Conservation (phyloP, 805 yeast genomes). For the Debaryomyces maramus region DNA sequence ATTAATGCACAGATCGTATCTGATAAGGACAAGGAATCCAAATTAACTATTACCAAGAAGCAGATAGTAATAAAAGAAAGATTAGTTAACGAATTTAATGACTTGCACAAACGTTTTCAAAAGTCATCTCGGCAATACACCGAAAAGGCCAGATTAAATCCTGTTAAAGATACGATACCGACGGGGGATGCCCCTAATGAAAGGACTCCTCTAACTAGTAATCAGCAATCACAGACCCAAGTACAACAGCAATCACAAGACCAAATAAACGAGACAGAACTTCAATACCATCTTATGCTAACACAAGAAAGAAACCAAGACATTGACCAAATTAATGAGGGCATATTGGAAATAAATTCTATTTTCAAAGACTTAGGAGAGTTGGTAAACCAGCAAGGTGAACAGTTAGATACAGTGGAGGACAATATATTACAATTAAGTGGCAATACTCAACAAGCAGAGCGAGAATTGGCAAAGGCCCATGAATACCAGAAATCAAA, state of each 20-base stretch:
- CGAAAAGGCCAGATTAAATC: constrained; percentile 42
- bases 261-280: constrained; percentile 45
- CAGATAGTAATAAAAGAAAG: constrained; percentile 51
- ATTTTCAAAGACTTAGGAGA: constrained; percentile 80
- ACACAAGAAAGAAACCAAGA: constrained; percentile 75
- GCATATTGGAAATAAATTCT: constrained; percentile 81
- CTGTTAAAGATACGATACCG: constrained; percentile 13
- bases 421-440: constrained; percentile 68
- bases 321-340: constrained; percentile 68
- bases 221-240: constrained; percentile 21
- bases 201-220: constrained; percentile 39
- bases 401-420: constrained; percentile 79
- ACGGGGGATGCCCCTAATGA: constrained; percentile 18
- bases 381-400: constrained; percentile 81
- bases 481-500: constrained; percentile 69
- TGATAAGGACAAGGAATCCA: constrained; percentile 2
- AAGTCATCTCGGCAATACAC: constrained; percentile 45
- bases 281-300: constrained; percentile 62
- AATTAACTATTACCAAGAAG: constrained; percentile 35
- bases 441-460: constrained; percentile 66
- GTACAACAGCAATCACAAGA: constrained; percentile 38
- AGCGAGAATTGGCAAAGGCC: constrained; percentile 69
- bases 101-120: constrained; percentile 47
- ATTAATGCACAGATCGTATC: constrained; percentile 12
- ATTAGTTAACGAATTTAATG: constrained; percentile 55